phyloP scores from a whole-genome alignment of 2,329 filamentous ascomycete species.

The Dothistroma septosporum region DNA sequence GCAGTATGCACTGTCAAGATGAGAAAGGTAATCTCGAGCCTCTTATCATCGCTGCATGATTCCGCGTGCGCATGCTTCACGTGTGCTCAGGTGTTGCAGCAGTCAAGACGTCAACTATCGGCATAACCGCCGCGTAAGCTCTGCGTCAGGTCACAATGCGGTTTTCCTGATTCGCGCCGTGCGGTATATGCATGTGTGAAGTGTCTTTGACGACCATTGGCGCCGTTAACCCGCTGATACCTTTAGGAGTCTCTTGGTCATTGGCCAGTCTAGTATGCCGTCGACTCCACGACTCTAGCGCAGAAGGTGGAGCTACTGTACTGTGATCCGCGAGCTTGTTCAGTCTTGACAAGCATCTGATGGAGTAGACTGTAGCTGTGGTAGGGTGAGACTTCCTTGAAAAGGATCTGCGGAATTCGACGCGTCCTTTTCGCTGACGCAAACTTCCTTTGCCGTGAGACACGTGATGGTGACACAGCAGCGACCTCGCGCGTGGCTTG shows the following conservation, averaged over 20 bases:
- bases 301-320: background rate
- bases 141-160: background rate
- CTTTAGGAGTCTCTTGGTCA: background rate
- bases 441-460: no score
- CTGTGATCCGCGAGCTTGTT: background rate
- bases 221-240: background rate
- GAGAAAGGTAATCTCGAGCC: background rate
- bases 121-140: background rate
- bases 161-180: background rate
- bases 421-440: background rate
- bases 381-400: background rate
- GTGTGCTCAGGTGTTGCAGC: background rate
- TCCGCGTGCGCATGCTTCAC: background rate
- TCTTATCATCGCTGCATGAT: background rate
- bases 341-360: background rate
- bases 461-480: background rate
- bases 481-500: background rate
- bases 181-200: background rate
- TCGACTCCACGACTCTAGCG: background rate
- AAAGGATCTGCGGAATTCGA: background rate
- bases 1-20: background rate
- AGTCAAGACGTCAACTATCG: background rate
- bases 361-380: no score
- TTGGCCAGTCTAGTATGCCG: background rate
- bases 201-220: background rate